A percentile compares a stretch with the other conserved stretches of the same genome.
Evolutionary conservation across 192 early-diverging fungal species (phyloP).

Genomic region (Funneliformis geosporum): DNA sequence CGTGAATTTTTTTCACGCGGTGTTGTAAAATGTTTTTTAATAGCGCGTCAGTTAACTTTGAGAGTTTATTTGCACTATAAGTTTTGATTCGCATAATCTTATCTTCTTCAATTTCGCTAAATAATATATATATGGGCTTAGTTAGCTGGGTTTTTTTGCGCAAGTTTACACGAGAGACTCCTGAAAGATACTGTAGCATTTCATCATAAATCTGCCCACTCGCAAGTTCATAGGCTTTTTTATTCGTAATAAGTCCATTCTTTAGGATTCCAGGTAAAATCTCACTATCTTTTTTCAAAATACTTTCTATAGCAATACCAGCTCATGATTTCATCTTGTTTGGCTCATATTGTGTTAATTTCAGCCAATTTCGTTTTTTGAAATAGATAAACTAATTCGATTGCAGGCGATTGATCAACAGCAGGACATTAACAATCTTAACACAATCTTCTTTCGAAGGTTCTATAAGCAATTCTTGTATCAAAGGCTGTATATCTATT

Average conservation of each 20-base stretch:
- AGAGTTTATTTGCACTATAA: slow-evolving; percentile 31
- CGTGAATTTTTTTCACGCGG: too few relatives aligned
- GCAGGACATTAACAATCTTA: slow-evolving; percentile 23
- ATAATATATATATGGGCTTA: slow-evolving; percentile 32
- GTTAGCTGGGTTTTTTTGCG: slow-evolving; percentile 29
- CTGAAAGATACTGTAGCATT: slow-evolving; percentile 34
- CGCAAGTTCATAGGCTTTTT: slow-evolving; percentile 26
- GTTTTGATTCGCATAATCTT: slow-evolving; percentile 31
- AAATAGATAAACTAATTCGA: too few relatives aligned
- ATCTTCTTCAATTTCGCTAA: slow-evolving; percentile 29
- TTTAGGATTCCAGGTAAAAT: slow-evolving; percentile 15
- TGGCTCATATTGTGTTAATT: slow-evolving; percentile 23
- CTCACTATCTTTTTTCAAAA: slow-evolving; percentile 31
- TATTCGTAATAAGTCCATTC: slow-evolving; percentile 5
- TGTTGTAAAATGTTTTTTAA: too few relatives aligned
- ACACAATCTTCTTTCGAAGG: slow-evolving; percentile 3
- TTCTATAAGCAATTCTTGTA: slow-evolving; percentile 29
- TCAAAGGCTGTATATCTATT: slow-evolving; percentile 31
- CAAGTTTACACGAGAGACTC: slow-evolving; percentile 26
- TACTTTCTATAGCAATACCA: slow-evolving; percentile 26
- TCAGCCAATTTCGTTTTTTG: slow-evolving; percentile 15
- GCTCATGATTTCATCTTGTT: slow-evolving; percentile 22
- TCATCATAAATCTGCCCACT: slow-evolving; percentile 31
- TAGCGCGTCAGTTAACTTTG: not conserved
- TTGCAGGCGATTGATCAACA: too few relatives aligned